Conservation (phyloP, 139 green algal genomes). For the Bryopsis sp. region DNA sequence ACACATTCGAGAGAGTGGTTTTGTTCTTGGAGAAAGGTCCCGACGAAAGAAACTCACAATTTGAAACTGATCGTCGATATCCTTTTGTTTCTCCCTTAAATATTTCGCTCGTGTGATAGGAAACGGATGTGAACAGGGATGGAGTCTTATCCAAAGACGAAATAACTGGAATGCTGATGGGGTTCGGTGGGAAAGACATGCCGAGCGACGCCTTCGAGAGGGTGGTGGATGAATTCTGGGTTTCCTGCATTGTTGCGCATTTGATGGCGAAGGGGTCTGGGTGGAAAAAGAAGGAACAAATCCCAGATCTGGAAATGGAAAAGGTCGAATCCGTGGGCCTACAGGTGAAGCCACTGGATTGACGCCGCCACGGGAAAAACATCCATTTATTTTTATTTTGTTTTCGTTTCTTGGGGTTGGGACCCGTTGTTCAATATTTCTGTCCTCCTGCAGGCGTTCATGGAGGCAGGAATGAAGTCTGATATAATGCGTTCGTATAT, state of each 20-base stretch:
- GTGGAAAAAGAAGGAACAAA: constrained; percentile 6
- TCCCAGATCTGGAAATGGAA: background rate
- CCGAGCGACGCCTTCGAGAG: background rate
- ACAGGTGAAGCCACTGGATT: constrained; percentile 3
- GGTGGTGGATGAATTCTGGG: constrained; percentile 12
- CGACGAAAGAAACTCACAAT: too few relatives aligned
- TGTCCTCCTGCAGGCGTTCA: constrained; percentile 2
- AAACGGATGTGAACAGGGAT: constrained; percentile 5
- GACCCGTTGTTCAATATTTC: too few relatives aligned
- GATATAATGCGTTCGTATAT: background rate
- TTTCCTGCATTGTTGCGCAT: background rate
- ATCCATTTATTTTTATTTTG: background rate
- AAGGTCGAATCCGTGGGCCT: constrained; percentile 11
- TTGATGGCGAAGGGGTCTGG: background rate
- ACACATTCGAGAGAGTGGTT: too few relatives aligned
- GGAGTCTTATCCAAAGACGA: constrained; percentile 11
- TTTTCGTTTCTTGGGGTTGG: too few relatives aligned
- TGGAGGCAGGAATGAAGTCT: constrained; percentile 8
- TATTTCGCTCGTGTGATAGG: background rate
- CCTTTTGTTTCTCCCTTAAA: background rate
- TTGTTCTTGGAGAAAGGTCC: too few relatives aligned
- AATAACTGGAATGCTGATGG: background rate
- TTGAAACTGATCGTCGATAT: background rate
- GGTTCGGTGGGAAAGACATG: background rate
- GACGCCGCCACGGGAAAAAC: background rate